These are phyloP conservation scores for Podila epigama DNA, from an alignment of 192 early-diverging fungal species.

Conservation along the genomic window DNA sequence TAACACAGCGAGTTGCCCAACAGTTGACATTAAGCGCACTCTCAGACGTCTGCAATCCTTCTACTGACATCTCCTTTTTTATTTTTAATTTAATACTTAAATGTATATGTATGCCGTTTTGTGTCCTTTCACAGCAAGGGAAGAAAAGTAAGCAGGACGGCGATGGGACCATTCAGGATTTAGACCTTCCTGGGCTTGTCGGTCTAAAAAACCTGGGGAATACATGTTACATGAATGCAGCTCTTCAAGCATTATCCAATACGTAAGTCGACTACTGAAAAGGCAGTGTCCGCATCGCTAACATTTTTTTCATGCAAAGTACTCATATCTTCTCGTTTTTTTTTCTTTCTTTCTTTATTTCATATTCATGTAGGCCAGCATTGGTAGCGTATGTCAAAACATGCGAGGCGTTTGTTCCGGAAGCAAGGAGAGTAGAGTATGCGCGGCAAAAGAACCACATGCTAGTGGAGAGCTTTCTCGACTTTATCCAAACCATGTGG, in stretches of 20 bases:
- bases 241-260: constrained; percentile 48
- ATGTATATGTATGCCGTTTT: not conserved
- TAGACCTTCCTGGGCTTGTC: constrained; percentile 47
- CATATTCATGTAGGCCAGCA: constrained; percentile 27
- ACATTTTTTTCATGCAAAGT: not conserved
- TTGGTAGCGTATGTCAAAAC: constrained; percentile 42
- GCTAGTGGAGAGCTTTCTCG: constrained; percentile 40
- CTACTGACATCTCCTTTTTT: constrained; percentile 3
- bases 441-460: constrained; percentile 37
- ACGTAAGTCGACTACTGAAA: constrained; percentile 28
- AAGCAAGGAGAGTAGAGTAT: constrained; percentile 32
- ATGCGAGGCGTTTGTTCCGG: constrained; percentile 51
- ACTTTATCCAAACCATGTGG: constrained; percentile 52
- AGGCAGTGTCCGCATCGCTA: not conserved
- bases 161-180: constrained; percentile 31
- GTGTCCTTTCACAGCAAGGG: constrained; percentile 28
- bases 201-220: constrained; percentile 54
- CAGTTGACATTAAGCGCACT: too few species aligned
- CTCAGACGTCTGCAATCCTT: too few species aligned
- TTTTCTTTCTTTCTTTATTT: not conserved
- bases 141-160: constrained; percentile 43
- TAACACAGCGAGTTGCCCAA: not conserved
- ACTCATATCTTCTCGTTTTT: not conserved
- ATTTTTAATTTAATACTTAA: constrained; percentile 7
- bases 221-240: constrained; percentile 53